Base-by-base conservation (phyloP, 2,329 filamentous ascomycete species). In the Penicillium frequentans region DNA sequence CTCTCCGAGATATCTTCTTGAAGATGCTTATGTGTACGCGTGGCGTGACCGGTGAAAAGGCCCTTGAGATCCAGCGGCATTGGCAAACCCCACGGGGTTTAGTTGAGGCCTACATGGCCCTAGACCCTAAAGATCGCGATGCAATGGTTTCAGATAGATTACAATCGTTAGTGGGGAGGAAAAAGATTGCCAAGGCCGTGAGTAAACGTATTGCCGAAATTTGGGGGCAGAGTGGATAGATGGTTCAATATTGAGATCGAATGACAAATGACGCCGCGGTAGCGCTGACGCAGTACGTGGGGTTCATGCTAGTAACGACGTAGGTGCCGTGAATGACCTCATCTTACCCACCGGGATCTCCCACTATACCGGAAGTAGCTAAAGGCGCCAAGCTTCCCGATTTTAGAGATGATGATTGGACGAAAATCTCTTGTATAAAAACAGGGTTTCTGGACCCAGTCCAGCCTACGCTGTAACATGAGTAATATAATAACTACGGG, bases 21-120 rank as follows among this genome's bases (percentile, higher is more conserved):
- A 93, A 93, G 73, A 93, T 95, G 90, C 81, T 95, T 48, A 92
- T 95, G 90, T 91, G 88, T 61, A 90, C 84, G 1, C 83, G 83
- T 54, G 89, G 89, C 1, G 79, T 95, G 13, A 90, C 88, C 1
- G 89, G 88, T 3, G 90, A 93, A 64, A 90, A 90, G 66, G 90
- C 90, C 0, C 73, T 93, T 5, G 90, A 91, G 73, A 91, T 95
- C 13, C 90, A 93, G 68, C 86, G 85, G 63, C 77, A 81, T n/a
- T 95, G 90, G 89, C 84, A 82, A 62, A 93, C 90, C 2, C 90
- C 90, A 0, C 79, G 83, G 57, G 84, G 85, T 1, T 84, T 95
- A 50, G 77, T 90, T n/a, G 84, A 87, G 66, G 90, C 89, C 0
- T 92, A 85, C 66, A 83, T 86, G 63, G 73, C 72, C 1, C 84